phyloP scores from a whole-genome alignment of 2,329 filamentous ascomycete species.

The Dothideomycetes sp. region DNA sequence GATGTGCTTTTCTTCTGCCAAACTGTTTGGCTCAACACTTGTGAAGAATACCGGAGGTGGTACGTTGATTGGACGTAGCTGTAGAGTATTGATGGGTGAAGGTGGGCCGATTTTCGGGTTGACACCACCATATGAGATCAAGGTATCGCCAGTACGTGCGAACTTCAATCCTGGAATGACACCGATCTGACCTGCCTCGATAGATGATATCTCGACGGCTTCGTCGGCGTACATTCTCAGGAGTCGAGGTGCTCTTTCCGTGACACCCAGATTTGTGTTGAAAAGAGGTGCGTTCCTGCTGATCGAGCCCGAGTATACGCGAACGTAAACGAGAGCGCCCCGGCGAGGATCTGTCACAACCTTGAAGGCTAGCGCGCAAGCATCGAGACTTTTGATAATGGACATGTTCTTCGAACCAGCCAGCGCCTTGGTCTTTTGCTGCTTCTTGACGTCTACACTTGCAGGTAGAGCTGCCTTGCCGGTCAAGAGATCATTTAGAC shows the following conservation, averaged over 20 bases:
- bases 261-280: slow-evolving; percentile 76
- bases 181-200: slow-evolving; percentile 83
- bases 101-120: slow-evolving; percentile 56
- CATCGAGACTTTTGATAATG: slow-evolving; percentile 53
- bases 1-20: slow-evolving; percentile 71
- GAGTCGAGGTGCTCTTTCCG: slow-evolving; percentile 70
- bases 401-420: slow-evolving; percentile 18
- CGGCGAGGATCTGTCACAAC: slow-evolving; percentile 81
- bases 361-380: slow-evolving; percentile 74
- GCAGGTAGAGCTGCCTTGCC: slow-evolving; percentile 25
- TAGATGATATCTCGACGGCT: slow-evolving; percentile 71
- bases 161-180: slow-evolving; percentile 84
- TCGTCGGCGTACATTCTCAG: slow-evolving; percentile 86
- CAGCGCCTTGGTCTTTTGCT: slow-evolving; percentile 14
- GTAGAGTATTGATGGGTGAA: slow-evolving; percentile 60
- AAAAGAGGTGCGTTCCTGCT: slow-evolving; percentile 66
- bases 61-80: slow-evolving; percentile 78
- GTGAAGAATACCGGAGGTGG: slow-evolving; percentile 94
- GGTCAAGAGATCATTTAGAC: slow-evolving; percentile 39
- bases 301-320: slow-evolving; percentile 79
- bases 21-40: slow-evolving; percentile 73
- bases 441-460: slow-evolving; percentile 12
- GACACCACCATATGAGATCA: slow-evolving; percentile 62
- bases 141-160: slow-evolving; percentile 86
- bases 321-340: slow-evolving; percentile 82